Evolutionary conservation across 305 asterid species (phyloP).

Genomic region (Fraxinus baroniana): DNA sequence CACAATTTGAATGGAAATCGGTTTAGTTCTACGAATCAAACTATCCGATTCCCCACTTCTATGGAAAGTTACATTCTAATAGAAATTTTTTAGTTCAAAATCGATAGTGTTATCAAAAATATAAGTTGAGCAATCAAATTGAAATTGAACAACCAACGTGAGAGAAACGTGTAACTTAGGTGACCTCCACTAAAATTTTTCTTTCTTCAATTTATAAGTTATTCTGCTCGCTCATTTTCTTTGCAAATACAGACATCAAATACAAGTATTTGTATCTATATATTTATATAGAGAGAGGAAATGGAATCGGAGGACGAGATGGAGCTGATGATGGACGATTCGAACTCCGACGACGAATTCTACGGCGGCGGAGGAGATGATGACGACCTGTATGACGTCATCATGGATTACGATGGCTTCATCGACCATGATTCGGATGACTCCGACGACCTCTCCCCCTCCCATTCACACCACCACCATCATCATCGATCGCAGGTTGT

Average conservation of each 20-base stretch:
- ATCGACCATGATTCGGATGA: conserved; percentile 74
- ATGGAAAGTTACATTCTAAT: not conserved
- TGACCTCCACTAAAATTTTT: not conserved
- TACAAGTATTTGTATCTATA: not conserved
- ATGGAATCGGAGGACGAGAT: conserved; percentile 73
- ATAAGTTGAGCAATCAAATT: not conserved
- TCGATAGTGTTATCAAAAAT: not conserved
- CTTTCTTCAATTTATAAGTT: not conserved
- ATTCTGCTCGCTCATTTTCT: not conserved
- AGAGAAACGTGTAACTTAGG: not conserved
- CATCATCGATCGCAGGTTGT: conserved; percentile 67
- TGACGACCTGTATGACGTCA: conserved; percentile 59
- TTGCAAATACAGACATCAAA: not conserved
- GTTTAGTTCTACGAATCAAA: not conserved
- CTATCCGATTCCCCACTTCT: not conserved
- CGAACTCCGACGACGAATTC: conserved; percentile 63
- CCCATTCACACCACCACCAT: conserved; percentile 24
- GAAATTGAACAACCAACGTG: not conserved
- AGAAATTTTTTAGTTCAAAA: not conserved
- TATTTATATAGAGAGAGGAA: not conserved
- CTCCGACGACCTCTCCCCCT: conserved; percentile 51
- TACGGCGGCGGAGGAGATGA: conserved; percentile 58
- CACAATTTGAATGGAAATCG: not conserved
- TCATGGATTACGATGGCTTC: conserved; percentile 66
- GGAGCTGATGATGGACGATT: conserved; percentile 55